Base-by-base conservation (phyloP, 192 early-diverging fungal species). In the Dispira simplex region DNA sequence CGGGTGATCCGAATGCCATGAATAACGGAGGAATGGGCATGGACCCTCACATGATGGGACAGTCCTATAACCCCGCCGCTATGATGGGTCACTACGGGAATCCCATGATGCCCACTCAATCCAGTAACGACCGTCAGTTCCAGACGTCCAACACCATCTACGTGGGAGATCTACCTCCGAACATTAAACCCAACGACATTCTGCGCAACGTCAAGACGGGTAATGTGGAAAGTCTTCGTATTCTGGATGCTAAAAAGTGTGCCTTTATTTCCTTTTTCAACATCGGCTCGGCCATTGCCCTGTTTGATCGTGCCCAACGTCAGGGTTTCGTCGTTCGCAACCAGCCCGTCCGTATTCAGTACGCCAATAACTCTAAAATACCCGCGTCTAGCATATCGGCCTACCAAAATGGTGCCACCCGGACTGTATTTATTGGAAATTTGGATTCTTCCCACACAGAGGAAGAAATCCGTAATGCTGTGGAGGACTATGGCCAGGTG, bases 241-340 rank as follows among this genome's bases (percentile, higher is more conserved):
- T 88, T 39, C 63, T 92, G 13, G 77, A 81, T 9, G 87, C 90
- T 45, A 90, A 90, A 63, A 86, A 79, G 63, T 91, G 90, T 55
- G 80, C 83, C 21, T 94, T 94, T 68, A 69, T 92, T 45, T 77
- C 90, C 11, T 94, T 94, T 69, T 57, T 92, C 44, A 84, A 91
- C 45, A 70, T 83, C 8, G 28, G 71, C 8, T 70, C 79, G 4
- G 91, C 91, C 11, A 66, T 68, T 10, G 65, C 75, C 21, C 86
- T 90, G 68, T 79, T 81, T 64, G 68, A 73, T 11, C 81, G 84
- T 14, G 76, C 74, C 27, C 70, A 72, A 20, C 56, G 69, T 9
- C 70, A 75, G 20, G 81, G 75, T 60, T 66, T 84, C 14, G 53
- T 68, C 14, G 60, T 93, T 28, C 65, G 75, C 32, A 82, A 75